These are phyloP conservation scores for Solanum corneliomulleri DNA, from an alignment of 257 asterid genomes.

Conservation along the genomic window DNA sequence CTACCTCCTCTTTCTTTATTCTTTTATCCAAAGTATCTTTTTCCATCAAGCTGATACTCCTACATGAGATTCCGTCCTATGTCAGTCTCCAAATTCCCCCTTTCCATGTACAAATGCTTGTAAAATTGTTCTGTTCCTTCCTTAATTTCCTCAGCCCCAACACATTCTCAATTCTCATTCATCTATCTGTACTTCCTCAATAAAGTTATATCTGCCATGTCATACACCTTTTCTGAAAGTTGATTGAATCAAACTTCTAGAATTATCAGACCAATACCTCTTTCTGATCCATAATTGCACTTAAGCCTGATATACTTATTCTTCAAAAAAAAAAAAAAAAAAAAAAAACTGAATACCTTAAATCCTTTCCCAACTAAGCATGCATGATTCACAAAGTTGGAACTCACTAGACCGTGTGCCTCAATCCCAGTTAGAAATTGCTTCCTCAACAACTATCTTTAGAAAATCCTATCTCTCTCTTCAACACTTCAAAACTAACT, in stretches of 20 bases:
- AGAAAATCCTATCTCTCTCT: neutral
- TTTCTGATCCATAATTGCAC: neutral
- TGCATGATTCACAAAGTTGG: neutral
- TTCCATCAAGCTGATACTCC: neutral
- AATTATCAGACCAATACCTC: neutral
- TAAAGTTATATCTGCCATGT: neutral
- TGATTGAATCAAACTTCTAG: neutral
- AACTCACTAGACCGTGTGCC: neutral
- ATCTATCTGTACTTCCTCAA: neutral
- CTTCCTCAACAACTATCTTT: neutral
- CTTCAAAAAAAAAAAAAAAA: neutral
- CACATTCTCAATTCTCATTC: neutral
- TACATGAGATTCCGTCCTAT: neutral
- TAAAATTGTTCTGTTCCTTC: neutral
- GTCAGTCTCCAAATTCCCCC: neutral
- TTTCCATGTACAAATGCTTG: neutral
- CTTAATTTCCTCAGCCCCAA: neutral
- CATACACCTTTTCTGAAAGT: neutral
- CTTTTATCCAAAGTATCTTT: neutral
- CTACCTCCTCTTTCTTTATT: neutral
- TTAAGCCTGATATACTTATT: neutral
- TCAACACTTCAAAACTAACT: neutral
- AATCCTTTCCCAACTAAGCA: neutral
- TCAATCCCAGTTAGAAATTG: neutral
- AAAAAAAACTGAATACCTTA: neutral